Evolutionary conservation across 1,284 basidiomycete species (phyloP), one percentile per base, ranked within the genome.

Genomic region (Trametes versicolor): DNA sequence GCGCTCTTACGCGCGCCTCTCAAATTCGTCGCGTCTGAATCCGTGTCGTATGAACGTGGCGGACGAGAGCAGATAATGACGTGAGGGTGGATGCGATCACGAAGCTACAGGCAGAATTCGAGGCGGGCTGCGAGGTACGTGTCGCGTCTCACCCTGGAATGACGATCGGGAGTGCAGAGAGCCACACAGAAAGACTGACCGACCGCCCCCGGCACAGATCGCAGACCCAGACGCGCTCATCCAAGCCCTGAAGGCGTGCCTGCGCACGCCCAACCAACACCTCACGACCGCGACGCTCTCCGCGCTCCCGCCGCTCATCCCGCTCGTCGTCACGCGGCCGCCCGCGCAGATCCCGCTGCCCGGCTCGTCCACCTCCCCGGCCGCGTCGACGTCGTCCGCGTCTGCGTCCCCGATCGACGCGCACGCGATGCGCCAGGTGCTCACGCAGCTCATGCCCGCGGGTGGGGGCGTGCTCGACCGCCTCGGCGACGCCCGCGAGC

Each of bases 201-300:
- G 45, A 48, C 48, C 23, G 17, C 48, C 48, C 48, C 10, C 3
- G 29, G 58, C 39, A 65, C 71, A 94, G 92, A 84, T 94, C 62
- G 75, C 82, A 51, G 92, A 94, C 73, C 74, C 87, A 23, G 93
- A 95, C 70, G 79, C 81, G 43, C 81, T 94, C 74, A 83, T 94
- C 65, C 80, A 80, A 60, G 81, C 84, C 45, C 83, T 97, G 74
- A 95, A 93, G 78, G 73, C 87, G 57, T 92, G 89, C 71, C 84
- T 96, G 71, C 87, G 91, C 71, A 89, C 89, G 56, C 85, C 92
- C 51, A 95, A 97, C 77, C 89, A 94, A 73, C 92, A 94, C 72
- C 81, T 97, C 53, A 87, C 88, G n/a, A 89, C 87, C 63, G 91
- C 91, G 51, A 88, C 90, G 45, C 80, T 92, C 69, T 83, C 85